Evolutionary conservation across 2,329 filamentous ascomycete genomes (phyloP), one percentile per base, ranked within the genome.

Genomic region (Macrophomina pseudophaseolina): DNA sequence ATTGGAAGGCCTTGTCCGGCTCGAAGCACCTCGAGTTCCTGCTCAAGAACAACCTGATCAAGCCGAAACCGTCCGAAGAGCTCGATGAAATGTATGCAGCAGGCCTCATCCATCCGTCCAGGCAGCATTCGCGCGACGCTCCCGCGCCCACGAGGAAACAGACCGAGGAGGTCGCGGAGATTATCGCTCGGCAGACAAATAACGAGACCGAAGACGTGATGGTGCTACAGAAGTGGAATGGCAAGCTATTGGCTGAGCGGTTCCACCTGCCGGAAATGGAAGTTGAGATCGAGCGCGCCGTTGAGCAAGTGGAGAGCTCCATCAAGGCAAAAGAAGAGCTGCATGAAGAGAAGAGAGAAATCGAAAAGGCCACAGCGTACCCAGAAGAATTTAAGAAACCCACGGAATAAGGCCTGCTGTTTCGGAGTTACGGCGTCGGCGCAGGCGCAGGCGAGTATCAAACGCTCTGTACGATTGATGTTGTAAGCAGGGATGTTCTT

Each of bases 21-120:
- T 94, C 93, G 23, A 91, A 88, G 73, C 92, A 98, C 76, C 82
- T 98, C 40, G 87, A 94, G 71, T 95, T 92, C 78, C 86, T 99
- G 12, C 79, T 94, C 48, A 81, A 91, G 66, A 89, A 94, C 70
- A 87, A 90, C 56, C 42, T 67, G n/a, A 85, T 95, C 33, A 82
- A 97, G 46, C 84, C 83, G 2, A 83, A 84, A 14, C 89, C 93
- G 0, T 93, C 90, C 0, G 80, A 85, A 14, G 82, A 86, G 6
- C 84, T 99, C 54, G 91, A 97, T 75, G 81, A 88, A 60, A 83
- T 96, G 60, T 99, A 98, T 76, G 80, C 85, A 1, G 79, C 80
- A 16, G 82, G 82, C 32, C 76, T 84, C 30, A 78, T 82, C 68
- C 79, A 83, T 64, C 77, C 80, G 0, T 78, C 79, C 1, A 77